Conservation (phyloP, 2,329 filamentous ascomycete genomes). For the Colletotrichum coccodes region DNA sequence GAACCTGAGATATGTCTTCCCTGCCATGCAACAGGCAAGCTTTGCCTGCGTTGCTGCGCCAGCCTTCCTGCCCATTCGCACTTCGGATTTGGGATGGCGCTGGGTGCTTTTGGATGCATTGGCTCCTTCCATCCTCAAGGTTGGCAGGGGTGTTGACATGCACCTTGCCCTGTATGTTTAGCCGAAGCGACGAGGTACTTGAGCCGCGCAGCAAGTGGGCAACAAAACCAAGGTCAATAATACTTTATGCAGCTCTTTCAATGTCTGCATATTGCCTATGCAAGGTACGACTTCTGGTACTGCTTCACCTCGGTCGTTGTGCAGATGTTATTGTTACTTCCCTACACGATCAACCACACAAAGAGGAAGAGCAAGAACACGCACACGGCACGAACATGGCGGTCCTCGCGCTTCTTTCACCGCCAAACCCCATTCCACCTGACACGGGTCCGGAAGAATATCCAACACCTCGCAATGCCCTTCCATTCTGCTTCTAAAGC, state of each 20-base stretch:
- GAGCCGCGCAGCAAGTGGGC: background rate
- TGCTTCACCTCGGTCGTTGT: background rate
- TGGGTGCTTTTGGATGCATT: background rate
- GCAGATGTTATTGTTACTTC: background rate
- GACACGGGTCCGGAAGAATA: too few relatives aligned
- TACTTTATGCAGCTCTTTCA: background rate
- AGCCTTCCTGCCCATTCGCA: background rate
- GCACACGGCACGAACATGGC: background rate
- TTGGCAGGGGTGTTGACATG: background rate
- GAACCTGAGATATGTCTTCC: background rate
- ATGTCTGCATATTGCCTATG: slow-evolving; percentile 2
- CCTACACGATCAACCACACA: too few relatives aligned
- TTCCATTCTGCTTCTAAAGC: too few relatives aligned
- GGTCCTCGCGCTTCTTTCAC: background rate
- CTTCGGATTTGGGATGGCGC: background rate
- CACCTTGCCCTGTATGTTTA: background rate
- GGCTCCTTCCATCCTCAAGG: slow-evolving; percentile 1
- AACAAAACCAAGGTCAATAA: background rate
- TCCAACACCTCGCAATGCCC: too few relatives aligned
- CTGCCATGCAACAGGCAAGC: too few relatives aligned
- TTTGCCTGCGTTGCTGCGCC: background rate
- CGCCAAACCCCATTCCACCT: background rate
- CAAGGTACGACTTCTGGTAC: slow-evolving; percentile 6
- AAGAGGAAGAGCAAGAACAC: background rate
- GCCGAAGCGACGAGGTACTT: background rate